phyloP scores from a whole-genome alignment of 306 rosid genomes.

The Cucumis cinereus region DNA sequence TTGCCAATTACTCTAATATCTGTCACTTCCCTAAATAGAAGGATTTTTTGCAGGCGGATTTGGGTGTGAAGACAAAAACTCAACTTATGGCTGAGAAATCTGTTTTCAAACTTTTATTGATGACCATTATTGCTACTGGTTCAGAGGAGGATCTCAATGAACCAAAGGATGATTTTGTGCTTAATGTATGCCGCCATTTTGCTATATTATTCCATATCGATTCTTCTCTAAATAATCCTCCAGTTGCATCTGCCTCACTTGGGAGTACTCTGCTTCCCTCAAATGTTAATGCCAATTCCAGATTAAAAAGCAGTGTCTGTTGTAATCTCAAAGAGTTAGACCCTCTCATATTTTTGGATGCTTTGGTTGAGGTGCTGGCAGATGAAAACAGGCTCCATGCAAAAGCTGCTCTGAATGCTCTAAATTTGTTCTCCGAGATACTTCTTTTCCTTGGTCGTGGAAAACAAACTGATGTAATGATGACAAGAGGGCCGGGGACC shows the following conservation, averaged over 20 bases:
- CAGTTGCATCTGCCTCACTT: conserved; percentile 29
- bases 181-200: conserved; percentile 89
- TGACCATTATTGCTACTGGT: conserved; percentile 81
- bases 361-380: conserved; percentile 92
- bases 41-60: conserved; percentile 66
- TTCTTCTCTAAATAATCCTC: conserved; percentile 39
- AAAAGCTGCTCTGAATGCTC: conserved; percentile 80
- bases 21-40: conserved; percentile 19
- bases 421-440: conserved; percentile 83
- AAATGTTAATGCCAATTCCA: conserved; percentile 41
- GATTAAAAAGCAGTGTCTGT: conserved; percentile 42
- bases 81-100: conserved; percentile 98
- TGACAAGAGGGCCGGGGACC: conserved; percentile 90
- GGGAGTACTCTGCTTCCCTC: conserved; percentile 53
- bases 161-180: conserved; percentile 73
- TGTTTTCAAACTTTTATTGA: conserved; percentile 81
- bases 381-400: conserved; percentile 93
- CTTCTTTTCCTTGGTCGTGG: conserved; percentile 90
- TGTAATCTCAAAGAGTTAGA: conserved; percentile 93
- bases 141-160: conserved; percentile 80
- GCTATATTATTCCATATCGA: conserved; percentile 79
- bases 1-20: neutral
- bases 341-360: conserved; percentile 89
- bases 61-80: conserved; percentile 98
- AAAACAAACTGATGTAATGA: conserved; percentile 76